These are phyloP conservation scores for Rhynchosporium secalis DNA, from an alignment of 2,329 filamentous ascomycete species.

Conservation along the genomic window DNA sequence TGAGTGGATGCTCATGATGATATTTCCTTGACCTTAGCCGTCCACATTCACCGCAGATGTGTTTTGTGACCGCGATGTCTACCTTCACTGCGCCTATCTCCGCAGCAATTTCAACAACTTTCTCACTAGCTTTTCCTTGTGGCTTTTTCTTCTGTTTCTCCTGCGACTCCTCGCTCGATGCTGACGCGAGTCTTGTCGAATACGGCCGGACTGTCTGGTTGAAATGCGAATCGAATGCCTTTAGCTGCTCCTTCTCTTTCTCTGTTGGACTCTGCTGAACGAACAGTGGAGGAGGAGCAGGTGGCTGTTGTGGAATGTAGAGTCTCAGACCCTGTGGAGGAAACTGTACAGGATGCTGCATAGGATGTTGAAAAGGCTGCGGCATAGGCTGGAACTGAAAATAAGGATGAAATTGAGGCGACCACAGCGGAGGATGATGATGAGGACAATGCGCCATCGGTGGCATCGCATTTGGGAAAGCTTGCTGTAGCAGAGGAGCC, in stretches of 20 bases:
- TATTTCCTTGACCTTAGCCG: conserved; percentile 44
- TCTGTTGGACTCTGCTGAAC: conserved; percentile 21
- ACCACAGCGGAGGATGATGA: conserved; percentile 3
- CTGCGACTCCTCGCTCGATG: conserved; percentile 4
- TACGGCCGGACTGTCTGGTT: conserved; percentile 7
- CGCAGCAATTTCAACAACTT: conserved; percentile 5
- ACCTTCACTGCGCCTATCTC: conserved; percentile 32
- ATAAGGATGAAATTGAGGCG: conserved; percentile 1
- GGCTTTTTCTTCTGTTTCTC: neutral
- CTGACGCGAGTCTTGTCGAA: conserved; percentile 1
- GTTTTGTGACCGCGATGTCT: conserved; percentile 39
- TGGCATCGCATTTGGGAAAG: conserved; percentile 4
- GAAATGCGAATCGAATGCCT: conserved; percentile 29
- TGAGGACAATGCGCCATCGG: conserved; percentile 6
- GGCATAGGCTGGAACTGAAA: conserved; percentile 12
- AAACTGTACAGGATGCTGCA: conserved; percentile 2
- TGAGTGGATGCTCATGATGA: conserved; percentile 41
- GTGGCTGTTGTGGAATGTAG: conserved; percentile 12
- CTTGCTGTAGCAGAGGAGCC: conserved; percentile 23
- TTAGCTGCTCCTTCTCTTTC: conserved; percentile 28
- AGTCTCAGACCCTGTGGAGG: neutral
- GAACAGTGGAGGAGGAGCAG: conserved; percentile 8
- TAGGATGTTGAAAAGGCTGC: conserved; percentile 4
- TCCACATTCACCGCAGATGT: conserved; percentile 48
- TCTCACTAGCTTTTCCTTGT: conserved; percentile 1